Conservation (phyloP, 495 filamentous ascomycete species). For the Articulospora tetracladia region DNA sequence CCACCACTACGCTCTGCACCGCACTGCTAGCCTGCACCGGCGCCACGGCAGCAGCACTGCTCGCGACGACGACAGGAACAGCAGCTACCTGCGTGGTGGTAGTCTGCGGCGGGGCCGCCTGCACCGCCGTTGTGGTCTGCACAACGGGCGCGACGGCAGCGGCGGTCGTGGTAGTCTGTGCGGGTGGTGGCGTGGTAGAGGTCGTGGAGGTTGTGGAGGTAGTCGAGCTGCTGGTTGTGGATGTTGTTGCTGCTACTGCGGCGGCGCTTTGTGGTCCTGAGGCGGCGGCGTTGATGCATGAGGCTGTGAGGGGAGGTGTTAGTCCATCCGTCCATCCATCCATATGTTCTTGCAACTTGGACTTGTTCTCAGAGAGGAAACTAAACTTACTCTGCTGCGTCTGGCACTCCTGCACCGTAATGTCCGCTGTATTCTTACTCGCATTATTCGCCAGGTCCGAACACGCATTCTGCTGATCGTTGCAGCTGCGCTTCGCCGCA, state of each 20-base stretch:
- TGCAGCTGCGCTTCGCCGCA: conserved; percentile 45
- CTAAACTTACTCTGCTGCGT: conserved; percentile 31
- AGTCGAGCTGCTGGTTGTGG: not conserved
- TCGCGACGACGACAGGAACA: not conserved
- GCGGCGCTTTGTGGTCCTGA: not conserved
- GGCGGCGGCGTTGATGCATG: not conserved
- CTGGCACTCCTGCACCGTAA: conserved; percentile 40
- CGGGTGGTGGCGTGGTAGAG: not conserved
- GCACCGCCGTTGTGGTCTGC: not conserved
- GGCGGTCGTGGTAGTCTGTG: not conserved
- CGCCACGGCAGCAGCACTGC: not conserved
- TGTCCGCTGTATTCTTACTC: conserved; percentile 17
- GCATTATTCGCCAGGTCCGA: conserved; percentile 47
- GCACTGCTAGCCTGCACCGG: not conserved
- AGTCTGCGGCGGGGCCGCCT: not conserved
- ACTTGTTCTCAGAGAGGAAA: not conserved
- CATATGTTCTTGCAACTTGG: not conserved
- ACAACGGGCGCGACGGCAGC: not conserved
- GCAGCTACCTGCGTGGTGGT: not conserved
- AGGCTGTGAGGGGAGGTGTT: not conserved
- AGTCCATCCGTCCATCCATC: not conserved
- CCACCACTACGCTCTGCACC: not conserved
- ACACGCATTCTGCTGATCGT: conserved; percentile 52
- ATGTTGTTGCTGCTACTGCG: not conserved
- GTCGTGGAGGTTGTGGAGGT: not conserved